phyloP scores from a whole-genome alignment of 2,329 filamentous ascomycete species.

The Hypoxylon sp. region DNA sequence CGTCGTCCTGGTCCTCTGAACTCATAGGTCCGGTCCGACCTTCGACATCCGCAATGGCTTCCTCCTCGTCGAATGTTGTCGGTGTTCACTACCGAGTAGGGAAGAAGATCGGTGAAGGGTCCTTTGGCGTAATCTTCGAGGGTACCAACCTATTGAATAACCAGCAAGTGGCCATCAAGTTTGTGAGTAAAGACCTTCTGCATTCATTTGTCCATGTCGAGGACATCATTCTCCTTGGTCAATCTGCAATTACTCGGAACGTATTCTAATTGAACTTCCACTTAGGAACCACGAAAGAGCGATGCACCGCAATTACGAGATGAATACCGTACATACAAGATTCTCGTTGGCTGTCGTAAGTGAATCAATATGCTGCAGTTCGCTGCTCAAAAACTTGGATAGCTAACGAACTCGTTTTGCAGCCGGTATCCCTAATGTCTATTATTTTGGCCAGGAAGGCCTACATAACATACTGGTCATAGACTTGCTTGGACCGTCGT shows the following conservation, averaged over 20 bases:
- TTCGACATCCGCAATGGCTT: conserved; percentile 72
- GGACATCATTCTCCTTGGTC: not conserved
- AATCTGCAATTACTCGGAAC: not conserved
- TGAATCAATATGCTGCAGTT: conserved; percentile 38
- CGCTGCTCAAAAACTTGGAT: conserved; percentile 8
- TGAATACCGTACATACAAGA: conserved; percentile 99
- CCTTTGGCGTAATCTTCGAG: conserved; percentile 98
- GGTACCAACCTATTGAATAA: conserved; percentile 99
- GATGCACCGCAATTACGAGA: conserved; percentile 97
- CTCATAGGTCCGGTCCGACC: conserved; percentile 19
- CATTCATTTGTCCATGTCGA: conserved; percentile 15
- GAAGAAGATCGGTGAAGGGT: conserved; percentile 99
- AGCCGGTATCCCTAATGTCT: conserved; percentile 99
- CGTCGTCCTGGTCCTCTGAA: conserved; percentile 22
- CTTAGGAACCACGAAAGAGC: conserved; percentile 99
- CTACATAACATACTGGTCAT: conserved; percentile 99
- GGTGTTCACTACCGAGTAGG: conserved; percentile 98
- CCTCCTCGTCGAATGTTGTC: conserved; percentile 94
- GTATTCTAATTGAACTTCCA: conserved; percentile 36
- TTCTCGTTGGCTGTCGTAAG: conserved; percentile 98
- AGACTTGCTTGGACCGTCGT: conserved; percentile 91
- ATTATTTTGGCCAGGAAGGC: conserved; percentile 98
- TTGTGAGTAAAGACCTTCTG: conserved; percentile 71
- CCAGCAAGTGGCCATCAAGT: conserved; percentile 99
- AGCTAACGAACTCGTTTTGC: conserved; percentile 45